Conservation (phyloP, 2,329 filamentous ascomycete species). For the Drechslerella coelobrocha region DNA sequence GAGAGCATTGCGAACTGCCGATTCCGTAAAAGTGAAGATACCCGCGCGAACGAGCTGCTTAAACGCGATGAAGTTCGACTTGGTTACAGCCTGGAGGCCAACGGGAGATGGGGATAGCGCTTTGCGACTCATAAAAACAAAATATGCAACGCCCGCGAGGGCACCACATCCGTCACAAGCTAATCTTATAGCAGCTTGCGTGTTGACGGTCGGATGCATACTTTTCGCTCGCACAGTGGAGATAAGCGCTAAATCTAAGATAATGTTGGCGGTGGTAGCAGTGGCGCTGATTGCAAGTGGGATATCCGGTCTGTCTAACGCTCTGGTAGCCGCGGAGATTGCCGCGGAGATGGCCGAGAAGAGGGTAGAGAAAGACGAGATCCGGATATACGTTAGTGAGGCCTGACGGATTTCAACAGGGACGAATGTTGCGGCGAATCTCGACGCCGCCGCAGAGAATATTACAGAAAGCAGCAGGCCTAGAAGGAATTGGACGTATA, state of each 20-base stretch:
- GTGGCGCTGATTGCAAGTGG: conserved; percentile 70
- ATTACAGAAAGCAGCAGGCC: conserved; percentile 68
- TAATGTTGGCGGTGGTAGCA: conserved; percentile 72
- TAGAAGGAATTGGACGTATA: conserved; percentile 67
- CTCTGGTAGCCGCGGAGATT: conserved; percentile 68
- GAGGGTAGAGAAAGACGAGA: conserved; percentile 69
- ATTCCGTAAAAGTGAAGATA: conserved; percentile 68
- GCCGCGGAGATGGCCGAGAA: conserved; percentile 70
- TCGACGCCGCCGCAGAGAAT: conserved; percentile 65
- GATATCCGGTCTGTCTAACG: conserved; percentile 72
- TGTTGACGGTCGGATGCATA: conserved; percentile 67
- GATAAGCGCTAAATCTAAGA: conserved; percentile 71
- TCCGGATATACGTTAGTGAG: conserved; percentile 70
- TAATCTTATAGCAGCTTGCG: conserved; percentile 70
- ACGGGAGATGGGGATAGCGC: conserved; percentile 20
- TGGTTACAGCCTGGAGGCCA: conserved; percentile 43
- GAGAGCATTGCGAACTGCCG: conserved; percentile 70
- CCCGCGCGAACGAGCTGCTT: conserved; percentile 66
- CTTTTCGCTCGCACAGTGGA: conserved; percentile 67
- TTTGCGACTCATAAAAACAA: conserved; percentile 60
- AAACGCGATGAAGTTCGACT: conserved; percentile 61
- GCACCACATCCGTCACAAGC: conserved; percentile 67
- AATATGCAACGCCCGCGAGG: conserved; percentile 67
- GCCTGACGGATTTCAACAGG: conserved; percentile 65
- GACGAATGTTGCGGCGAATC: conserved; percentile 69